Evolutionary conservation across 805 yeast genomes (phyloP), one percentile per base, ranked within the genome.

Genomic region (Wickerhamomyces kurtzmanii): DNA sequence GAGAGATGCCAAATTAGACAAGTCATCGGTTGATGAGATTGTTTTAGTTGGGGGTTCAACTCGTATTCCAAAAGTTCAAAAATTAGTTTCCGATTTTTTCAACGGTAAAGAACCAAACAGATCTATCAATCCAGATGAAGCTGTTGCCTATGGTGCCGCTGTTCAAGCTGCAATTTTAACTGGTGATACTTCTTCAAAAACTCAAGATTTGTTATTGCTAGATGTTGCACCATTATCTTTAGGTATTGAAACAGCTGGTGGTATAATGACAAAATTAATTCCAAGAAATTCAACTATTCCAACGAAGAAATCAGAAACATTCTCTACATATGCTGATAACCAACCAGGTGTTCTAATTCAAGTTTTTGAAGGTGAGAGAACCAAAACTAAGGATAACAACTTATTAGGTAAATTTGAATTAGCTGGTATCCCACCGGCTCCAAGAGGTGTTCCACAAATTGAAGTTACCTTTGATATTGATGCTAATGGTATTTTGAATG

Each of bases 241-340:
- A 52, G 98, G 98, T 80, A 89, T 89, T 65, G 97, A 89, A 73
- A 89, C 96, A 53, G 95, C 96, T 59, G 97, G 98, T 77, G 97
- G 97, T 80, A 91, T 87, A 66, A 87, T 89, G 95, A 87, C 97
- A 65, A 85, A 85, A 69, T 82, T 89, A 68, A 89, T 89, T 53
- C 95, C 96, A 69, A 82, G 98, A 75, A 89, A 89, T 82, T 81
- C 96, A 36, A 87, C 97, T 40, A 86, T 89, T 49, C 98, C 98
- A 68, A 83, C 96, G 59, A 89, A 87, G 80, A 89, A 89, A 72
- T 86, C 96, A 31, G 96, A 87, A 73, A 78, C 79, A 45, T 89
- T 89, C 86, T 86, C 96, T 42, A 89, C 98, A 49, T 85, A 84
- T 62, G 91, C 96, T 53, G 97, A 89, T 65, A 87, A 89, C 82